Evolutionary conservation across 2,329 filamentous ascomycete species (phyloP), one percentile per base, ranked within the genome.

Genomic region (Pseudogymnoascus sp.): DNA sequence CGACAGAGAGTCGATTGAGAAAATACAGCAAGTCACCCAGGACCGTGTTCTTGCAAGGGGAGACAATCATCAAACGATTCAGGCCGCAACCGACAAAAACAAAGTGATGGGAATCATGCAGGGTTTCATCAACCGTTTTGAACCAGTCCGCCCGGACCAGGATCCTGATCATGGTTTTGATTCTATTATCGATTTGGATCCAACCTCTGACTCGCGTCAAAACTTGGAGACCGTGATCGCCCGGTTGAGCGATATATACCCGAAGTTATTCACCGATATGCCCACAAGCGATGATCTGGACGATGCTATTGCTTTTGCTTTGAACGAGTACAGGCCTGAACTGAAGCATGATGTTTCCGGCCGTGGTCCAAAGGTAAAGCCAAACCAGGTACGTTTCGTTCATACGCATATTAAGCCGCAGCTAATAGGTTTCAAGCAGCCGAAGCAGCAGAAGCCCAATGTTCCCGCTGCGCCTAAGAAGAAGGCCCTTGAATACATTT

Each of bases 41-140:
- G 82, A 87, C 66, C 87, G 94, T 59, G 91, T 99, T 0, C 78
- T 97, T 19, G 82, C 85, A 5, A 88, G 94, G 21, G 94, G 94
- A 12, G 92, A 99, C 74, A 97, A 97, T 71, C 94, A 99, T 74
- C 94, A 99, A 76, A 99, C 94, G 0, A 97, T 99, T 64, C 92
- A 94, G 70, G 92, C 93, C 10, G 88, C 84, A 52, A 88, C 90
- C 62, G 83, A 88, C 49, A 76, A 80, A 55, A 77, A 81, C 16
- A 93, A 96, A 73, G 90, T 94, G 62, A 80, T 94, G 55, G 84
- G 85, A 4, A 96, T 99, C 69, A 97, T 99, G 94, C 90, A 97
- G 69, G 91, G 91, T 2, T 99, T 99, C 75, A 81, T 99, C 67
- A 75, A 83, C 11, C 86, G 94, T 37, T 97, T 96, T 72, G 89